Evolutionary conservation across 352 stramenopile species (phyloP).

Genomic region (Pythium folliculosum): DNA sequence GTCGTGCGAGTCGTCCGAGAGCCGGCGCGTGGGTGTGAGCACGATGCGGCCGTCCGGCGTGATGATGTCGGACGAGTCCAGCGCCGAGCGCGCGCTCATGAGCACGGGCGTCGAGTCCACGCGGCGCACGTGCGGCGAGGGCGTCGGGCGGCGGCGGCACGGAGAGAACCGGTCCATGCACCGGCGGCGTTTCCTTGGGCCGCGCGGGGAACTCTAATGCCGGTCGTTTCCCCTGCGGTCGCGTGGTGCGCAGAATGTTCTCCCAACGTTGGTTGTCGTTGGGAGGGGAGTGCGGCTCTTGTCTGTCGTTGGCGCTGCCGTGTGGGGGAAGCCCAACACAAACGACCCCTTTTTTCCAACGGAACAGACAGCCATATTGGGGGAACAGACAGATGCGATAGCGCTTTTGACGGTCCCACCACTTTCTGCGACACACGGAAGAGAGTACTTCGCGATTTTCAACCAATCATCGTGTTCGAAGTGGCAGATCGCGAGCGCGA

Average conservation of each 20-base stretch:
- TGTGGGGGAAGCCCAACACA: too few relatives aligned
- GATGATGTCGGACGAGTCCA: conserved; percentile 29
- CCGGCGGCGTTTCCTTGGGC: not conserved
- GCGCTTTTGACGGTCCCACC: not conserved
- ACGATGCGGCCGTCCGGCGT: conserved; percentile 28
- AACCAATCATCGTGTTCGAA: not conserved
- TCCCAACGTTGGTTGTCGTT: too few relatives aligned
- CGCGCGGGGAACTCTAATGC: not conserved
- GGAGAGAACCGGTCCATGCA: conserved; percentile 25
- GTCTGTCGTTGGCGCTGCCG: not conserved
- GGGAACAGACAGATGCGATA: not conserved
- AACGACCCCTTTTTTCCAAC: not conserved
- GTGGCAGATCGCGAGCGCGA: not conserved
- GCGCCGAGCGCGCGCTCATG: conserved; percentile 29
- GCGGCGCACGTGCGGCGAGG: conserved; percentile 7
- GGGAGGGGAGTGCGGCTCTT: too few relatives aligned
- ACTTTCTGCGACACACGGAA: conserved; percentile 2
- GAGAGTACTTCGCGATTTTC: not conserved
- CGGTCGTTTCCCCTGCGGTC: too few relatives aligned
- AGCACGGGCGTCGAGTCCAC: conserved; percentile 34
- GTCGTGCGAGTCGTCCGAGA: conserved; percentile 1
- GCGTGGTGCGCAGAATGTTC: too few relatives aligned
- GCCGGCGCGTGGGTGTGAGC: conserved; percentile 25
- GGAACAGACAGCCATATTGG: not conserved
- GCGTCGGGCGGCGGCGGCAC: conserved; percentile 15